Evolutionary conservation across 192 early-diverging fungal species (phyloP), one percentile per base, ranked within the genome.

Genomic region (Rhizoclosmatium sp.): DNA sequence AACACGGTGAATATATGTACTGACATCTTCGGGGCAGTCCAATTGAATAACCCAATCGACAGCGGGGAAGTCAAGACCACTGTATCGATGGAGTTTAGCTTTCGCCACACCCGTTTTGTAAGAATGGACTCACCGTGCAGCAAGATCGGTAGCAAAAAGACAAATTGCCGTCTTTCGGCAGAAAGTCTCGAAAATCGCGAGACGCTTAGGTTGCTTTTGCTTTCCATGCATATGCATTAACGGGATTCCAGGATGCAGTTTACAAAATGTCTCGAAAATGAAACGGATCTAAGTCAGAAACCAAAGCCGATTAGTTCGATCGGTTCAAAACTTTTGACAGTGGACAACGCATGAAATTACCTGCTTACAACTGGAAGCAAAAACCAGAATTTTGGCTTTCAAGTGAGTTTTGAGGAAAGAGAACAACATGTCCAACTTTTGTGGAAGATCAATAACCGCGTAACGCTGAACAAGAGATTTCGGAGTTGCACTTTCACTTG

Each of bases 21-120:
- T 94, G 48, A 93, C 92, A 86, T 98, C 94, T 81, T 98, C 98
- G 51, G 98, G 98, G 67, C 96, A 97, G 82, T 99, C 98, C 61
- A 97, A 78, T 75, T 99, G 98, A 54, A 99, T 89, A 45, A 99
- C 98, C 98, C 98, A 99, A 82, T 99, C 95, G 3, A 99, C 97
- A 12, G 95, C 93, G 0, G 98, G 97, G 79, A 99, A 98, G 84
- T 99, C 98, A 47, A 99, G 86, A 40, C 98, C 98, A 77, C 84
- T 78, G 41, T n/a, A 62, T 23, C 19, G 21, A 62, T 7, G 21
- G 23, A 40, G 23, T 19, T 23, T 40, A 7, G 23, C 23, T 62
- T 54, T 54, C 16, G 5, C 1, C 5, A 54, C 51, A 54, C 40
- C 7, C n/a, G 46, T 5, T 58, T 61, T 44, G 14, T 14, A 49